Conservation (phyloP, 495 filamentous ascomycete species). For the Aspergillus nidulans region DNA sequence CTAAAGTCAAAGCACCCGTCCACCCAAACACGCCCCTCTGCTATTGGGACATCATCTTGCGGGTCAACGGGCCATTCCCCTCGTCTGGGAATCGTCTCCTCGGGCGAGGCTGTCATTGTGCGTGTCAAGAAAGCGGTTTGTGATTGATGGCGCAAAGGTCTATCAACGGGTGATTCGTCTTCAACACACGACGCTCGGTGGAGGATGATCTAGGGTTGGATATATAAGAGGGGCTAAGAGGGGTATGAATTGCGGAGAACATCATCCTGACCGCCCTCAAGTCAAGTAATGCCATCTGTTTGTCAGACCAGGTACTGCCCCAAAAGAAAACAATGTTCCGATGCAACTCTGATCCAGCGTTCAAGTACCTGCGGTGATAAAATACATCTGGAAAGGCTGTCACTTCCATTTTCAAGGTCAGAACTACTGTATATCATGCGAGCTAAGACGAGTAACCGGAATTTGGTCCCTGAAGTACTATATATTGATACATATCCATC, state of each 20-base stretch:
- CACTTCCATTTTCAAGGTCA: too few species aligned
- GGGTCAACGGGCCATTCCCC: conserved; percentile 66
- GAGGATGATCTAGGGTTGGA: not conserved
- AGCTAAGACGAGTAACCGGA: too few species aligned
- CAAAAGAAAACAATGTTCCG: too few species aligned
- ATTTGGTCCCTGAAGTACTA: too few species aligned
- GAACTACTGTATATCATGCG: too few species aligned
- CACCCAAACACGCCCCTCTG: conserved; percentile 83
- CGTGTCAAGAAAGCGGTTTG: not conserved
- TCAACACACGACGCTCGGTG: not conserved
- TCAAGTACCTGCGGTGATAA: too few species aligned
- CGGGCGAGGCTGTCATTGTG: conserved; percentile 22
- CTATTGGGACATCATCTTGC: conserved; percentile 55
- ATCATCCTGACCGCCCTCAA: not conserved
- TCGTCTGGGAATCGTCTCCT: conserved; percentile 36
- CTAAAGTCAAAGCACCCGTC: conserved; percentile 99
- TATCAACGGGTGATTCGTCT: not conserved
- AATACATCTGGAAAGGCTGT: too few species aligned
- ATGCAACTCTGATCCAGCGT: too few species aligned
- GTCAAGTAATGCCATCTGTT: not conserved
- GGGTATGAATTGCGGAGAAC: not conserved
- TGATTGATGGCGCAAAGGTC: conserved; percentile 2
- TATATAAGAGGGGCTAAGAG: not conserved
- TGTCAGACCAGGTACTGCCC: too few species aligned
- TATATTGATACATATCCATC: too few species aligned